Evolutionary conservation across 495 filamentous ascomycete genomes (phyloP).

Genomic region (Tuber melanosporum): DNA sequence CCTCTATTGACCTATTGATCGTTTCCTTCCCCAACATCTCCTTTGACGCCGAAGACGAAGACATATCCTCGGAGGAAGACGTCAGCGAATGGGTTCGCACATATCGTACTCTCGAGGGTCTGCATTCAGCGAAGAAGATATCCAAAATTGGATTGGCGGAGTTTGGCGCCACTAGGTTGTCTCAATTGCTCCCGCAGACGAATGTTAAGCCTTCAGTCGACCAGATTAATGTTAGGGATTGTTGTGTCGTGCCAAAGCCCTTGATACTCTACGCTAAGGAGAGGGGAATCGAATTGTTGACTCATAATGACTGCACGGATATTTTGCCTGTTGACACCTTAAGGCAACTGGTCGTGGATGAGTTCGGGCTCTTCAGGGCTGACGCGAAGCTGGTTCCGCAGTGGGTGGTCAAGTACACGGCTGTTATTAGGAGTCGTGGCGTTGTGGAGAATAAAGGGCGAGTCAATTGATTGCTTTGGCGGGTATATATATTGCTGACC

Average conservation of each 20-base stretch:
- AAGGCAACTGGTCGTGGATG: slow-evolving; percentile 69
- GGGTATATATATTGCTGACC: slow-evolving; percentile 15
- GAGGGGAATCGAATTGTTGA: slow-evolving; percentile 77
- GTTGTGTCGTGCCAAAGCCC: slow-evolving; percentile 88
- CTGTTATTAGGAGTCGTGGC: slow-evolving; percentile 90
- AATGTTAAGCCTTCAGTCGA: slow-evolving; percentile 73
- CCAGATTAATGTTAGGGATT: slow-evolving; percentile 96
- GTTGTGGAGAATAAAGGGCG: slow-evolving; percentile 98
- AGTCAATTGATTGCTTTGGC: background rate
- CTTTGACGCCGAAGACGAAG: slow-evolving; percentile 87
- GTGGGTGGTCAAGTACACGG: slow-evolving; percentile 98
- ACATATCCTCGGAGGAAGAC: slow-evolving; percentile 47
- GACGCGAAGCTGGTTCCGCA: slow-evolving; percentile 69
- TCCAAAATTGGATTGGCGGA: slow-evolving; percentile 76
- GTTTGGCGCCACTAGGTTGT: slow-evolving; percentile 75
- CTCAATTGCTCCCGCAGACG: slow-evolving; percentile 57
- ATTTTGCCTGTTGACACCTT: slow-evolving; percentile 79
- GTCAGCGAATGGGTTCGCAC: slow-evolving; percentile 62
- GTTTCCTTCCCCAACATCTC: slow-evolving; percentile 88
- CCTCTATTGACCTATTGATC: slow-evolving; percentile 78
- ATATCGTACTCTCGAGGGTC: slow-evolving; percentile 63
- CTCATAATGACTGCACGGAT: slow-evolving; percentile 90
- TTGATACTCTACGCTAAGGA: slow-evolving; percentile 78
- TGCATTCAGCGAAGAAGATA: slow-evolving; percentile 66
- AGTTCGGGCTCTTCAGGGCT: slow-evolving; percentile 32